Evolutionary conservation across 1,284 basidiomycete species (phyloP), one percentile per base, ranked within the genome.

Genomic region (Sporisorium iseilematis-ciliati): DNA sequence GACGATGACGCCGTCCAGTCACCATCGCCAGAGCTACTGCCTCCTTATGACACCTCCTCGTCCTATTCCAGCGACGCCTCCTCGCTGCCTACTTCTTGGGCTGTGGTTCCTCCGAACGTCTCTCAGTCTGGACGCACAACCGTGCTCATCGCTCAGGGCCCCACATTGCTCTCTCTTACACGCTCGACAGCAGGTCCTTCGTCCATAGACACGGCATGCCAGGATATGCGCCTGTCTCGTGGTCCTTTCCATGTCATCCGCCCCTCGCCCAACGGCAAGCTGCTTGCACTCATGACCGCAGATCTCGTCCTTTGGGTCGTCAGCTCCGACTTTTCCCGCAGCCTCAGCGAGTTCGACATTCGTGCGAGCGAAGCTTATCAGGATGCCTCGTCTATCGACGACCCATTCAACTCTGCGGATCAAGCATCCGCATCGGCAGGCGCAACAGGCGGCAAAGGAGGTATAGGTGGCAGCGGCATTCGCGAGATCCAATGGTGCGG

Each of bases 251-350:
- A 89, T 0, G 91, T 92, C 77, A 90, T 99, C 59, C 89, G 92
- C 0, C 91, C 93, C 0, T 97, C 95, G 0, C 95, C 95, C 0
- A 96, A 96, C 78, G 95, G 95, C 38, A 94, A 95, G 81, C 91
- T 95, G 43, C 89, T 98, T 14, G 94, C 95, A 0, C 88, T 98
- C 12, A 87, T 97, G 41, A 94, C 92, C 0, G 90, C 88, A 57
- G 88, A 74, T 88, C 26, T 91, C 91, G 11, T 88, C 89, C 89
- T 98, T 20, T 94, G 93, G 91, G 96, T 99, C 43, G 93, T 97
- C 16, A 95, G 93, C 7, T 90, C 92, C 18, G 94, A 98, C 85
- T 96, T 98, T 82, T 91, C 93, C 67, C 89, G 94, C 40, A 93
- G 90, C 79, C 89, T 97, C 74, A 92, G 93, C 7, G 94, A 96